Evolutionary conservation across 2,329 filamentous ascomycete genomes (phyloP).

Genomic region (Ceratocystis huliohia): DNA sequence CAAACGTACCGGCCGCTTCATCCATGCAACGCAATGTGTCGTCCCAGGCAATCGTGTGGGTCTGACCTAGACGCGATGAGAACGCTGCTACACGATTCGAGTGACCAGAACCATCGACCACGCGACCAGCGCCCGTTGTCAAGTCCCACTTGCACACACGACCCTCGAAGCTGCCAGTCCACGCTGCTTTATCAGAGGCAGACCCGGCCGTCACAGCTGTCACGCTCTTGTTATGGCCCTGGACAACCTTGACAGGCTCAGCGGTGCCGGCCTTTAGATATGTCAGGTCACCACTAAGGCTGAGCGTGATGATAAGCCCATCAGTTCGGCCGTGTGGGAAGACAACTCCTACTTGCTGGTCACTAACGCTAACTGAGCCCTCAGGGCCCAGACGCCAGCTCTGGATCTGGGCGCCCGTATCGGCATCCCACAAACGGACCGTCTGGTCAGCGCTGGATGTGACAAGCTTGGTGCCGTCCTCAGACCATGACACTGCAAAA

Average conservation of each 20-base stretch:
- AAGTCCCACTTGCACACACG: slow-evolving; percentile 76
- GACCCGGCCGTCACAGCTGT: slow-evolving; percentile 49
- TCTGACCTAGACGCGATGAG: slow-evolving; percentile 44
- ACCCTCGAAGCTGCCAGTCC: slow-evolving; percentile 88
- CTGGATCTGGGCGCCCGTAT: slow-evolving; percentile 62
- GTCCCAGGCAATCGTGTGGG: slow-evolving; percentile 90
- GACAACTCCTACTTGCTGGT: slow-evolving; percentile 91
- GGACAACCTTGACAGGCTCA: slow-evolving; percentile 57
- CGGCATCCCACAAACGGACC: slow-evolving; percentile 85
- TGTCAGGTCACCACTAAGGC: slow-evolving; percentile 76
- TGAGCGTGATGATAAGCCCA: slow-evolving; percentile 78
- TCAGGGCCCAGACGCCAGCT: slow-evolving; percentile 77
- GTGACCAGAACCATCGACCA: slow-evolving; percentile 68
- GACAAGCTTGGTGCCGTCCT: slow-evolving; percentile 72
- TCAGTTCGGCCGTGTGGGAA: slow-evolving; percentile 75
- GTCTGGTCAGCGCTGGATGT: slow-evolving; percentile 92
- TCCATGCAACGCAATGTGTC: slow-evolving; percentile 76
- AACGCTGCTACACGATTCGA: slow-evolving; percentile 78
- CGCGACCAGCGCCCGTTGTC: slow-evolving; percentile 51
- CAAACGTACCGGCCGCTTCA: slow-evolving; percentile 59
- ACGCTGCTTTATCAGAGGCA: slow-evolving; percentile 38
- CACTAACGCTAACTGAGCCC: slow-evolving; percentile 53
- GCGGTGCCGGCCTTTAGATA: slow-evolving; percentile 65
- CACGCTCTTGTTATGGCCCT: slow-evolving; percentile 85
- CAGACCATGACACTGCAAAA: slow-evolving; percentile 80